A percentile compares a stretch with the other conserved stretches of the same genome.
phyloP scores from a whole-genome alignment of 1,139 yeast genomes.

The Taiozyma sp. region DNA sequence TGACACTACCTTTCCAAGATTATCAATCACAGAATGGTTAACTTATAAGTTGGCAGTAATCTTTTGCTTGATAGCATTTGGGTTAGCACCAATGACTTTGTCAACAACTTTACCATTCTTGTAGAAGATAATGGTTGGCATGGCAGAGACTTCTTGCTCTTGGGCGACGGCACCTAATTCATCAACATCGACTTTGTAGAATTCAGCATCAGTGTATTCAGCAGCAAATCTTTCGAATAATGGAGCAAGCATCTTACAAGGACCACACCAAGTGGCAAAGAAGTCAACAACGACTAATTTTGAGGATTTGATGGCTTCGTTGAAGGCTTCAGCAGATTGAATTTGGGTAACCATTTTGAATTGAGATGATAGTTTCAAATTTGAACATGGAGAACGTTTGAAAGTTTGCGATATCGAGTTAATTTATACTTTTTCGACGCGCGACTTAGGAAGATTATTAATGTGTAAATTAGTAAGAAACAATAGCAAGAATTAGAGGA shows the following conservation, averaged over 20 bases:
- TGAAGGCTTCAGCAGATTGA: slow-evolving; percentile 52
- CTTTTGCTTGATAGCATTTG: slow-evolving; percentile 70
- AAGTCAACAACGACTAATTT: slow-evolving; percentile 85
- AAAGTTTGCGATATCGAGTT: not conserved
- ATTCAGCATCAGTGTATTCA: slow-evolving; percentile 52
- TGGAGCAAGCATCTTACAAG: slow-evolving; percentile 95
- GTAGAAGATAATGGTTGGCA: slow-evolving; percentile 85
- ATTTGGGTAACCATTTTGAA: slow-evolving; percentile 39
- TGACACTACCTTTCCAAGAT: no score
- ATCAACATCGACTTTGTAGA: slow-evolving; percentile 85
- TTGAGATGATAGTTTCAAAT: not conserved
- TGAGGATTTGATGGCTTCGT: slow-evolving; percentile 47
- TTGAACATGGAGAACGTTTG: not conserved
- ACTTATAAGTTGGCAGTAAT: slow-evolving; percentile 48
- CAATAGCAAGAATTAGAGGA: not conserved
- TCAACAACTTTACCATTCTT: slow-evolving; percentile 68
- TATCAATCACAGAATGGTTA: no score
- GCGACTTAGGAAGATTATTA: not conserved
- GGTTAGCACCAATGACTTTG: slow-evolving; percentile 84
- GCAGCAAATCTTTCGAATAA: slow-evolving; percentile 69
- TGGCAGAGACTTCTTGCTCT: slow-evolving; percentile 68
- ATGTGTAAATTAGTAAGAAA: not conserved
- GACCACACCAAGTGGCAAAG: slow-evolving; percentile 97
- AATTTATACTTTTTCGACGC: not conserved
- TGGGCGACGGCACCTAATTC: slow-evolving; percentile 68